Evolutionary conservation across 2,329 filamentous ascomycete genomes (phyloP), one percentile per base, ranked within the genome.

Genomic region (Niveomyces coronatus): DNA sequence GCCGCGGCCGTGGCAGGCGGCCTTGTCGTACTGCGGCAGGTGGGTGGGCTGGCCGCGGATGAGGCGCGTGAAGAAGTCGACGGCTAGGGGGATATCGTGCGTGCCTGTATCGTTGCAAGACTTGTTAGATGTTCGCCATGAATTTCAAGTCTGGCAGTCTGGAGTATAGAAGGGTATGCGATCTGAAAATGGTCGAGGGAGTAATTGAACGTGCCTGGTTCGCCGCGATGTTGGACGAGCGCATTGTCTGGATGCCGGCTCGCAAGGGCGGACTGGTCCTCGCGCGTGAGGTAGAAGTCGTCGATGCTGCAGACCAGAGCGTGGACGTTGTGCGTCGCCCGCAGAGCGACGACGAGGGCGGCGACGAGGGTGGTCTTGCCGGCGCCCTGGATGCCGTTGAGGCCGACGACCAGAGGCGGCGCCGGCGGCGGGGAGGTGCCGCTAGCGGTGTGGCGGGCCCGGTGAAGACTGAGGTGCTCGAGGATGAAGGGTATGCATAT

Each of bases 301-400:
- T 95, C 88, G 47, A 94, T 81, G 56, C 83, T 88, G 57, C 85
- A 73, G 37, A 86, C 80, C 34, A 84, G 66, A 3, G 81, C 82
- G 17, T 84, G 68, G 15, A 70, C 69, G 51, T n/a, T n/a, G n/a
- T 79, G 67, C 20, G 61, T 50, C 11, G 65, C 57, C 32, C 71
- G 66, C 26, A 89, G 72, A 11, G 71, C 74, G 15, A 67, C 55
- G 47, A 76, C 71, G 30, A 94, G 71, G 4, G 73, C 68, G 26
- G 70, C 70, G 26, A 88, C 87, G 51, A 94, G 72, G 10, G 88
- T 93, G 4, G 88, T 93, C 65, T 96, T 95, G 48, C 89, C 89
- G 26, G 85, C 82, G 44, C 89, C 89, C 62, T 95, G 89, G 19
- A 94, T 77, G 44, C 88, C 89, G 51, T 93, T 94, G 51, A 96